Percentiles rank a stretch among this genome's conserved stretches.
Conservation (phyloP, 768 basidiomycete genomes). For the Trametes maxima region DNA sequence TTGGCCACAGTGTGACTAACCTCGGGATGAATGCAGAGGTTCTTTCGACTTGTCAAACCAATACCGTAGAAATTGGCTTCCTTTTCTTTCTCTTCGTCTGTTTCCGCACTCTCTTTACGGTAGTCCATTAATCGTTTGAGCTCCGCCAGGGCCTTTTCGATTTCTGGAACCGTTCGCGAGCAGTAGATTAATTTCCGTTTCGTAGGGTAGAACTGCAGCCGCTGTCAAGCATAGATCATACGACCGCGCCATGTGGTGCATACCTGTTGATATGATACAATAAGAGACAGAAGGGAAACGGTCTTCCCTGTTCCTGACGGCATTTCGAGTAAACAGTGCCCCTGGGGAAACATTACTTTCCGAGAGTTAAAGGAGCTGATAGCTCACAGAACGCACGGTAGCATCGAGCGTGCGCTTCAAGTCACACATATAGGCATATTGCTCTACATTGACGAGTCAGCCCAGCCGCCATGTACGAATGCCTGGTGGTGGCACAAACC, state of each 20-base stretch:
- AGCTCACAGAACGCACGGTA: conserved; percentile 55
- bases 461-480: conserved; percentile 7
- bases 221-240: conserved; percentile 6
- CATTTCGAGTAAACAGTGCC: conserved; percentile 99
- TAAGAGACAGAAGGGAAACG: conserved; percentile 90
- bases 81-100: conserved; percentile 71
- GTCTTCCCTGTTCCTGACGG: conserved; percentile 99
- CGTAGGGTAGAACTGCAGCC: conserved; percentile 83
- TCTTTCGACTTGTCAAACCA: conserved; percentile 94
- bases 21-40: conserved; percentile 93
- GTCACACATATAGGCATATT: conserved; percentile 99
- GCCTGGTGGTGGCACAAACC: conserved; percentile 49
- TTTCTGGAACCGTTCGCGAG: conserved; percentile 98
- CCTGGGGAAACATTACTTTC: conserved; percentile 50
- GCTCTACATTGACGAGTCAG: conserved; percentile 55
- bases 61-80: conserved; percentile 85
- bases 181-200: conserved; percentile 97
- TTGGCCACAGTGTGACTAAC: conserved; percentile 44
- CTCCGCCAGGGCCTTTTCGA: conserved; percentile 96
- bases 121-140: conserved; percentile 93
- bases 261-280: conserved; percentile 98
- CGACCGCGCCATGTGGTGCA: background rate
- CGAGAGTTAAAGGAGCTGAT: conserved; percentile 3
- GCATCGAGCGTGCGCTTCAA: conserved; percentile 96
- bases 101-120: conserved; percentile 71